Base-by-base conservation (phyloP, 768 basidiomycete genomes). In the Russula vinacea region DNA sequence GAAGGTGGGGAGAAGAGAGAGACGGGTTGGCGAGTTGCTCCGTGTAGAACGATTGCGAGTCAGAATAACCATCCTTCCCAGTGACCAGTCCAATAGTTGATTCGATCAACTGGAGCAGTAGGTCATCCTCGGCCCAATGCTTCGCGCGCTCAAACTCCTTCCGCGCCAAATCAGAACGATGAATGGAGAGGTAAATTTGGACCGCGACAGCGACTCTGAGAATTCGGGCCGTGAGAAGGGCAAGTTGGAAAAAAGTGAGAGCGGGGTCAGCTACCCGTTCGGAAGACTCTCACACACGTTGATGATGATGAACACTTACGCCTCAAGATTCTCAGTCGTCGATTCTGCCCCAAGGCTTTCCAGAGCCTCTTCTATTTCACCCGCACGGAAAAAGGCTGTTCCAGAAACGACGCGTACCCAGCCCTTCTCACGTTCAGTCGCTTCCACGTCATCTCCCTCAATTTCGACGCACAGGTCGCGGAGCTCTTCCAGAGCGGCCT, bases 101-200 rank as follows among this genome's bases (percentile, higher is more conserved):
- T 77, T 98, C 94, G 64, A 94, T 92, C 67, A 88, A 83, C 72
- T 96, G 94, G 22, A 98, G 78, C 42, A 98, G 82, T 19, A 93
- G 83, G 71, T 94, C 89, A 73, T 97, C 94, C 72, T 94, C 94
- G 8, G 90, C 90, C 81, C 87, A 91, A 58, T 81, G 83, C 75
- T 94, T 89, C 29, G 92, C 90, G 26, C 86, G 82, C 37, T 90
- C 87, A 72, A 92, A 88, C 70, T 92, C 88, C 71, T 87, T 90
- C 75, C 87, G 89, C 32, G 94, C 94, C 44, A 94, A 83, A 76
- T 92, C 93, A 39, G 87, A 79, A 47, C 94, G 87, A 73, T 90
- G 84, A 62, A 95, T 91, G n/a, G 92, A 91, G 42, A 98, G 84
- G 72, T 94, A 91, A 56, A 96, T 84, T 71, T 96, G 92, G 14